Conservation (phyloP, 495 filamentous ascomycete genomes). For the Letharia lupina region DNA sequence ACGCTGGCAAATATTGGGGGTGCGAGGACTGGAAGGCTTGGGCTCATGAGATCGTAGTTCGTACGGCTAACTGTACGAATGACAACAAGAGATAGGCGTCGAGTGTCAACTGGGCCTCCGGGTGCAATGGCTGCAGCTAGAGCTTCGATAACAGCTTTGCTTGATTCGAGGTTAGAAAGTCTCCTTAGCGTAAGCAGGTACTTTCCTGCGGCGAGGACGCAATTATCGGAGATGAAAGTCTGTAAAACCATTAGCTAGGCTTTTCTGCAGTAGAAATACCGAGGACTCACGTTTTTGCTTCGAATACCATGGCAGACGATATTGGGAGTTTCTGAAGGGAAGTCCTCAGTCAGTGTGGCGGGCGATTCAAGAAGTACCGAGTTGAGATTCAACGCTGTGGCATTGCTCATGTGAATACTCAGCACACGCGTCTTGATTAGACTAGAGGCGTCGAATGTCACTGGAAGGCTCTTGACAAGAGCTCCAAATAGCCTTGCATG, state of each 20-base stretch:
- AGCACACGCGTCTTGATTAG: constrained; percentile 79
- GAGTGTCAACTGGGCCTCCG: constrained; percentile 68
- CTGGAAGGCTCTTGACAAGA: constrained; percentile 70
- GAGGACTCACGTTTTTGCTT: constrained; percentile 55
- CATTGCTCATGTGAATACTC: constrained; percentile 55
- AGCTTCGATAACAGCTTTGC: constrained; percentile 69
- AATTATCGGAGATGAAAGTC: constrained; percentile 81
- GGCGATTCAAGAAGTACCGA: constrained; percentile 76
- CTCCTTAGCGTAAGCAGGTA: constrained; percentile 62
- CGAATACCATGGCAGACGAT: constrained; percentile 74
- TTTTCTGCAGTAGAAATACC: not conserved
- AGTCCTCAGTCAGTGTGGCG: constrained; percentile 52
- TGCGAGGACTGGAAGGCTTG: constrained; percentile 68
- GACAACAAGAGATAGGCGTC: constrained; percentile 81
- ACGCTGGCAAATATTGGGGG: constrained; percentile 84
- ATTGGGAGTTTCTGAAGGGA: constrained; percentile 60
- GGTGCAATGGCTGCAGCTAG: constrained; percentile 66
- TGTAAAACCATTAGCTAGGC: constrained; percentile 28
- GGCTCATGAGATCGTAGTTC: constrained; percentile 64
- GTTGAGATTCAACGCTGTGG: constrained; percentile 76
- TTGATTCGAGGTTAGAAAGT: constrained; percentile 44
- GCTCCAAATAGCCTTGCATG: constrained; percentile 83
- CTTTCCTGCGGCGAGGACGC: constrained; percentile 90
- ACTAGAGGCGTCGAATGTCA: constrained; percentile 48
- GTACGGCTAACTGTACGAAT: constrained; percentile 73